phyloP scores from a whole-genome alignment of 352 stramenopile species.

The Phytophthora sp. region DNA sequence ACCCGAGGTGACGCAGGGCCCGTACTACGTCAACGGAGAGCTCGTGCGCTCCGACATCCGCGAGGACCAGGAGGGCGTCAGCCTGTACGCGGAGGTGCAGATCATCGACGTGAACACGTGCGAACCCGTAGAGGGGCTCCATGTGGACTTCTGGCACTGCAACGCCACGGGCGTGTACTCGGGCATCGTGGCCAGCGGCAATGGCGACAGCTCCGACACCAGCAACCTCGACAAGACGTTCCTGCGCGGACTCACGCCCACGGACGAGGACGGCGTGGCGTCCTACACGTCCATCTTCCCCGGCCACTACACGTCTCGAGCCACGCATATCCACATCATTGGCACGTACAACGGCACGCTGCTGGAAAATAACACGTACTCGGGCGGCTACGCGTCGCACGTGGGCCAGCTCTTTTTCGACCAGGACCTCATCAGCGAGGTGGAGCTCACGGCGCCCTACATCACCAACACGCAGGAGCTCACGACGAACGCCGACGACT shows the following conservation, averaged over 20 bases:
- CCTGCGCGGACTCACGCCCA: conserved; percentile 22
- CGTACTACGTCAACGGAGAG: conserved; percentile 36
- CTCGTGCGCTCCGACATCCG: too few species aligned
- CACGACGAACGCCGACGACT: conserved; percentile 32
- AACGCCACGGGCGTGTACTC: conserved; percentile 31
- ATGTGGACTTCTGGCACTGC: too few species aligned
- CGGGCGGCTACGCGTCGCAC: conserved; percentile 17
- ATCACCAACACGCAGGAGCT: conserved; percentile 35
- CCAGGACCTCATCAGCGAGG: conserved; percentile 28
- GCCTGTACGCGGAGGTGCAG: too few species aligned
- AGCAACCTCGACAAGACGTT: conserved; percentile 27
- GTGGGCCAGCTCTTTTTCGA: conserved; percentile 29
- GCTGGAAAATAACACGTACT: conserved; percentile 30
- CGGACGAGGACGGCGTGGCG: conserved; percentile 12
- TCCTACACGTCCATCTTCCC: conserved; percentile 27
- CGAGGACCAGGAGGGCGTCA: too few species aligned
- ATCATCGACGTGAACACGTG: too few species aligned
- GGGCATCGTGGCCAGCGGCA: conserved; percentile 22
- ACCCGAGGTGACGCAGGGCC: conserved; percentile 25
- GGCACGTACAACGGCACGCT: conserved; percentile 30
- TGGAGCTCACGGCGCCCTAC: conserved; percentile 22
- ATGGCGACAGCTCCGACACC: conserved; percentile 22
- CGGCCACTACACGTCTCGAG: conserved; percentile 26
- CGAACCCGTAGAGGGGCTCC: too few species aligned
- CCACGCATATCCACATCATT: conserved; percentile 28